Evolutionary conservation across 306 rosid genomes (phyloP).

Genomic region (Leucaena leucocephala): DNA sequence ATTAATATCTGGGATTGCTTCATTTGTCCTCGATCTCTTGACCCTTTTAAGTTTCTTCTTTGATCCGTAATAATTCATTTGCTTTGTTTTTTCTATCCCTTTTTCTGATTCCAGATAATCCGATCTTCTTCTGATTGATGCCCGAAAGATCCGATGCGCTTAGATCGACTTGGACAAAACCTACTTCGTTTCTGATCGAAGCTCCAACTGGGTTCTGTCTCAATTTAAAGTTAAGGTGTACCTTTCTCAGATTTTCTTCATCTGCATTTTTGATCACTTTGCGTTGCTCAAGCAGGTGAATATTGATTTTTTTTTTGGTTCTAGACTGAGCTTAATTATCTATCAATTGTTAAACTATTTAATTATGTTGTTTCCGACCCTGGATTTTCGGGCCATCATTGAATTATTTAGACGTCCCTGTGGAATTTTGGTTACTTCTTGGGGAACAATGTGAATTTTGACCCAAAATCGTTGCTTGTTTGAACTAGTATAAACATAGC

Average conservation of each 20-base stretch:
- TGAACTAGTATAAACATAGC: conserved; percentile 29
- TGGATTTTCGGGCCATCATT: conserved; percentile 42
- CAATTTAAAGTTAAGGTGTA: conserved; percentile 66
- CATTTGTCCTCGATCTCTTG: conserved; percentile 44
- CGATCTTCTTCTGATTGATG: conserved; percentile 56
- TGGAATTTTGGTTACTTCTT: conserved; percentile 31
- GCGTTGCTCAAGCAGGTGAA: conserved; percentile 33
- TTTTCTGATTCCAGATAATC: conserved; percentile 44
- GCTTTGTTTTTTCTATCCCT: conserved; percentile 33
- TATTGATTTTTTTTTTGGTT: conserved; percentile 31
- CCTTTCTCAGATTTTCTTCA: conserved; percentile 39
- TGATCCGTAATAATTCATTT: conserved; percentile 50
- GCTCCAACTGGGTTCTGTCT: conserved; percentile 73
- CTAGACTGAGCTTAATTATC: conserved; percentile 19
- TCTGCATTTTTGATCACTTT: conserved; percentile 64
- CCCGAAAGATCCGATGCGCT: conserved; percentile 74
- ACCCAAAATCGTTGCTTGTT: conserved; percentile 22
- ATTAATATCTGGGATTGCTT: conserved; percentile 31
- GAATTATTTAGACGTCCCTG: conserved; percentile 25
- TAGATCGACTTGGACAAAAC: conserved; percentile 67
- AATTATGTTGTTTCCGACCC: conserved; percentile 42
- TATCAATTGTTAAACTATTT: conserved; percentile 28
- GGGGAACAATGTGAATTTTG: conserved; percentile 41
- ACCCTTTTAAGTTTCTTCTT: conserved; percentile 35
- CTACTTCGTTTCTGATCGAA: conserved; percentile 61